phyloP scores from a whole-genome alignment of 495 filamentous ascomycete species.

The Penicillium soppii region DNA sequence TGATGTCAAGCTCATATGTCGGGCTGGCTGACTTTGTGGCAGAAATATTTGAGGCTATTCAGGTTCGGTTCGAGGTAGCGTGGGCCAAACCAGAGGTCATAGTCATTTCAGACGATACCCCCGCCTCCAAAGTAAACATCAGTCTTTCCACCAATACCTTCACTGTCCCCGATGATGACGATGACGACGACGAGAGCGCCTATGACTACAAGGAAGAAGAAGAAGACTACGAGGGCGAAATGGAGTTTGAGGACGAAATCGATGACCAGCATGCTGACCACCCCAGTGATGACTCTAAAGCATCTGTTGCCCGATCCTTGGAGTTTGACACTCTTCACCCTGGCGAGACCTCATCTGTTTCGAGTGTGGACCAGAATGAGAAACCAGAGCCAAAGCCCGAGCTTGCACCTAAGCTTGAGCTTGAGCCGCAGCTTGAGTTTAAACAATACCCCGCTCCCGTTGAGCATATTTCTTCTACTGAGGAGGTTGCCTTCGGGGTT shows the following conservation, averaged over 20 bases:
- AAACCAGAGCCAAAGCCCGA: background rate
- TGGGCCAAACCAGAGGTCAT: slow-evolving; percentile 22
- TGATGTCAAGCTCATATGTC: too few relatives aligned
- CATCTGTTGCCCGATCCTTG: background rate
- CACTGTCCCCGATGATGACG: slow-evolving; percentile 46
- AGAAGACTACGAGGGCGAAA: background rate
- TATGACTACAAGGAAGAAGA: background rate
- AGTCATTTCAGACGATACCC: background rate
- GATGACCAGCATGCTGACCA: background rate
- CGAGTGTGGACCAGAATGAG: background rate
- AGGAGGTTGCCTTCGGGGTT: too few relatives aligned
- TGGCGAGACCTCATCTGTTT: background rate
- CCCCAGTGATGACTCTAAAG: background rate
- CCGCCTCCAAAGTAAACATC: background rate
- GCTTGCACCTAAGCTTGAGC: too few relatives aligned
- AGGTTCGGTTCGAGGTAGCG: slow-evolving; percentile 33
- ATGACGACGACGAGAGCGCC: slow-evolving; percentile 23
- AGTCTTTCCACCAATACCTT: slow-evolving; percentile 39
- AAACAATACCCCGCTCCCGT: too few relatives aligned
- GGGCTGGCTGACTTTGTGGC: background rate
- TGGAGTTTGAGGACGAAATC: background rate
- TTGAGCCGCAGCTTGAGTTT: too few relatives aligned
- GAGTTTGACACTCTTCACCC: background rate
- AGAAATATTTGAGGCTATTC: slow-evolving; percentile 43
- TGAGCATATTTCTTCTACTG: too few relatives aligned